phyloP scores from a whole-genome alignment of 257 asterid species.

The Solanum appendiculatum region DNA sequence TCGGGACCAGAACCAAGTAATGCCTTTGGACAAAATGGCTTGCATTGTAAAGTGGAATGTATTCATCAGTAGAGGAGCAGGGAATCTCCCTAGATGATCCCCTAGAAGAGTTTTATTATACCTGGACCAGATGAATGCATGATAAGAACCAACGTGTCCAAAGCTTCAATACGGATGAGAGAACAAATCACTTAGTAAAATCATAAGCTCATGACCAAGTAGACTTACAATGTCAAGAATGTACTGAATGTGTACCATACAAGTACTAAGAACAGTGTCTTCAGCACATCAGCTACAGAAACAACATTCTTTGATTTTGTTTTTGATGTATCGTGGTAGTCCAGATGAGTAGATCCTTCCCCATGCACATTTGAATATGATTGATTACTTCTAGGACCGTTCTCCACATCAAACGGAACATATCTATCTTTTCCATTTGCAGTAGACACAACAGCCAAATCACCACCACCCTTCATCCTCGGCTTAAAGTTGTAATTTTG shows the following conservation, averaged over 20 bases:
- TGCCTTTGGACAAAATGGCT: slow-evolving; percentile 77
- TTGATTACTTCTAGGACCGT: slow-evolving; percentile 12
- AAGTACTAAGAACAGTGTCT: slow-evolving; percentile 68
- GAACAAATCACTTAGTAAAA: not conserved
- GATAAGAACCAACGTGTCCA: not conserved
- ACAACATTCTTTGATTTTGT: slow-evolving; percentile 23
- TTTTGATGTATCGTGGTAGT: slow-evolving; percentile 5
- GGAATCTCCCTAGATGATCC: slow-evolving; percentile 91
- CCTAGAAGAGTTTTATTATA: slow-evolving; percentile 93
- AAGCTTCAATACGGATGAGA: not conserved
- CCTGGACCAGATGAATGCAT: slow-evolving; percentile 31
- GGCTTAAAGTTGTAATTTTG: slow-evolving; percentile 7
- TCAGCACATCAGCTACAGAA: slow-evolving; percentile 58
- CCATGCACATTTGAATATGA: slow-evolving; percentile 4
- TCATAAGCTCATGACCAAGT: not conserved
- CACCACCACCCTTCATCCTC: slow-evolving; percentile 46
- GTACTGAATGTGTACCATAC: slow-evolving; percentile 98
- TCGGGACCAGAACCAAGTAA: slow-evolving; percentile 90
- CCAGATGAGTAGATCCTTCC: slow-evolving; percentile 7
- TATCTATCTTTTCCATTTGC: slow-evolving; percentile 29
- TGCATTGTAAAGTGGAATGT: slow-evolving; percentile 92
- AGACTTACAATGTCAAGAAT: slow-evolving; percentile 78
- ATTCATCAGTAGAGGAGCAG: slow-evolving; percentile 96
- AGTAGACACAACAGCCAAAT: slow-evolving; percentile 14
- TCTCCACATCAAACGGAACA: slow-evolving; percentile 63